Percentiles rank a stretch among this genome's conserved stretches.
These are phyloP conservation scores for Moringa oleifera DNA, from an alignment of 345 rosid species.

Conservation along the genomic window DNA sequence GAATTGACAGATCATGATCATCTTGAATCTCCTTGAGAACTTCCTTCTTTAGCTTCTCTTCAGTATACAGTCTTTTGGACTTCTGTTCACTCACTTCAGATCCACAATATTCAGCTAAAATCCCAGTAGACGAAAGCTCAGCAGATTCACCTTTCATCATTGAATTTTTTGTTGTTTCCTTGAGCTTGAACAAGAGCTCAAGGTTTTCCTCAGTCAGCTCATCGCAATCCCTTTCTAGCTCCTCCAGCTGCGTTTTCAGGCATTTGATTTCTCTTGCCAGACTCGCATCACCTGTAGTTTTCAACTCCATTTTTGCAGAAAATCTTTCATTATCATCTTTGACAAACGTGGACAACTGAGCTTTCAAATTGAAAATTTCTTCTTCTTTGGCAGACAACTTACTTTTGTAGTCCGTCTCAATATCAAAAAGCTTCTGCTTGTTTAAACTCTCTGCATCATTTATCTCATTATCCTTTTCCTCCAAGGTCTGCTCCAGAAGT, in stretches of 20 bases:
- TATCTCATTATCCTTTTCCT: conserved; percentile 13
- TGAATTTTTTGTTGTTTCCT: conserved; percentile 27
- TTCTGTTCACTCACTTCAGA: too few relatives aligned
- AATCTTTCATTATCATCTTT: conserved; percentile 8
- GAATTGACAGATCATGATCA: conserved; percentile 20
- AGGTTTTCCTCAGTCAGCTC: conserved; percentile 69
- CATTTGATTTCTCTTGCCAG: conserved; percentile 33
- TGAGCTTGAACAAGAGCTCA: conserved; percentile 36
- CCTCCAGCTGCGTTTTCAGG: conserved; percentile 40
- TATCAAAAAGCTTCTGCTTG: conserved; percentile 5
- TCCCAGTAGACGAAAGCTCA: too few relatives aligned
- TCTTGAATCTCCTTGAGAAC: conserved; percentile 25
- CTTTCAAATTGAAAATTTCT: conserved; percentile 30
- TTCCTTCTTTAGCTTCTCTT: conserved; percentile 31
- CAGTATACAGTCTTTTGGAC: conserved; percentile 17
- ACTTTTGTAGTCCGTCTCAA: conserved; percentile 19
- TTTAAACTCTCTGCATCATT: conserved; percentile 7
- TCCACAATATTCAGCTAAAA: too few relatives aligned
- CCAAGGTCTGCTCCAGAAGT: conserved; percentile 28
- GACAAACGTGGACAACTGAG: conserved; percentile 20
- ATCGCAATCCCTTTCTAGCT: conserved; percentile 49
- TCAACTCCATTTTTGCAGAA: conserved; percentile 13
- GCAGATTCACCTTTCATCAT: too few relatives aligned
- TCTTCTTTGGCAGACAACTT: conserved; percentile 31
- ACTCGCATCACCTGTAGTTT: conserved; percentile 5